Evolutionary conservation across 2,329 filamentous ascomycete species (phyloP), one percentile per base, ranked within the genome.

Genomic region (Aspergillus sp.): DNA sequence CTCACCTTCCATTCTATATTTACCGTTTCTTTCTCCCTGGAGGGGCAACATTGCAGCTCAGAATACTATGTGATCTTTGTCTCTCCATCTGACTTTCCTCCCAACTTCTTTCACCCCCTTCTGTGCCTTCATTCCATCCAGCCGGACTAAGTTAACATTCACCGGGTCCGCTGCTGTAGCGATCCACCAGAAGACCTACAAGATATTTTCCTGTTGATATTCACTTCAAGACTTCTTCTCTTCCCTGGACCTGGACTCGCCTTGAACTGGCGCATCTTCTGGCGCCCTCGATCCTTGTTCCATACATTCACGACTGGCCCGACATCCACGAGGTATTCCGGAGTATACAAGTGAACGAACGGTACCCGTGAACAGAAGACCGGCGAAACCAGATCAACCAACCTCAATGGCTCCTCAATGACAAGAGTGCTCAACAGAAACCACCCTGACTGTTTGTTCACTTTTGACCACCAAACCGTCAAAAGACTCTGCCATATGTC

Each of bases 1-100:
- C 53, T 55, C 52, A 51, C 52, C 47, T 58, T 60, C 55, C 53
- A 45, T 59, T 56, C 48, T 59, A 55, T 54, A 54, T 25, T 50
- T 40, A 34, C 48, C 45, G 40, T 47, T 38, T n/a, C 7, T 38
- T 7, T n/a, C 48, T 54, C 51, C 45, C 50, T 19, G 54, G 45
- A 32, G 14, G 41, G 36, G 54, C 47, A 32, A 29, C 44, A 49
- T 31, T 21, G 17, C 40, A 9, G 38, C 29, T 38, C 49, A 41
- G 42, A 53, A 46, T 53, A 52, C 32, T 54, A 58, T 55, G 50
- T 57, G 56, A 58, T 56, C 50, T 32, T 49, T 47, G 43, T 50
- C 43, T 76, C 55, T 54, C 63, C 63, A 63, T 73, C 84, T 82
- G 58, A 76, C 79, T 78, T 87, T 87, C 56, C 77, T 52, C 49